Evolutionary conservation across 768 basidiomycete genomes (phyloP), one percentile per base, ranked within the genome.

Genomic region (Suillus plorans): DNA sequence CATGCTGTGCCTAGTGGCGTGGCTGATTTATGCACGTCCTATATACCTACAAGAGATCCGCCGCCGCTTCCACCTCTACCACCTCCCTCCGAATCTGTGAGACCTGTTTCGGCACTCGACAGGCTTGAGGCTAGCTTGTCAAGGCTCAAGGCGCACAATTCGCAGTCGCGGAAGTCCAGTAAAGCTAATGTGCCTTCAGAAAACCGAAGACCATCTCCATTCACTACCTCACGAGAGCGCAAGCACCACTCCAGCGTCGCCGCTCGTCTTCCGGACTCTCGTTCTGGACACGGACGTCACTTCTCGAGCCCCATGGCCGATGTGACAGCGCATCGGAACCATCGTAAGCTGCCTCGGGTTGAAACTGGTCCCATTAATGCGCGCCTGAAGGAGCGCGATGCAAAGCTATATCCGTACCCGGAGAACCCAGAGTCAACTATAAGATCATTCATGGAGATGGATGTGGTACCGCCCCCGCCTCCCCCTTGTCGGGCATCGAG

Each of bases 381-480:
- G 25, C 57, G 10, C 39, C 25, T 58, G 16, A 39, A 41, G 25
- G 57, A 41, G 25, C 57, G 57, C 39, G 25, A 39, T 8, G 57
- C 39, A 10, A 41, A 58, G 39, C 16, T 58, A 25, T 58, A 41
- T 25, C 57, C 57, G 4, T 58, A 18, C 18, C 39, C 39, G 25
- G 25, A 49, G 60, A 63, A 42, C 61, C 5, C 16, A 68, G 57
- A 58, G 25, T 39, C 62, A 2, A 65, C 72, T 4, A 59, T 63
- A 18, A 56, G 60, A 25, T 76, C 75, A 2, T 76, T 76, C 65
- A 77, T 76, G 74, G 75, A 76, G 36, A 76, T 76, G 75, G 76
- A 77, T 31, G 64, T 71, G 36, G 67, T 55, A 20, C 4, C 36
- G n/a, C 62, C 58, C 12, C 60, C 62, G 25, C 55, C 50, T 42